A percentile compares a stretch with the other conserved stretches of the same genome.
Conservation (phyloP, 2,329 filamentous ascomycete genomes). For the Aspergillus felis region DNA sequence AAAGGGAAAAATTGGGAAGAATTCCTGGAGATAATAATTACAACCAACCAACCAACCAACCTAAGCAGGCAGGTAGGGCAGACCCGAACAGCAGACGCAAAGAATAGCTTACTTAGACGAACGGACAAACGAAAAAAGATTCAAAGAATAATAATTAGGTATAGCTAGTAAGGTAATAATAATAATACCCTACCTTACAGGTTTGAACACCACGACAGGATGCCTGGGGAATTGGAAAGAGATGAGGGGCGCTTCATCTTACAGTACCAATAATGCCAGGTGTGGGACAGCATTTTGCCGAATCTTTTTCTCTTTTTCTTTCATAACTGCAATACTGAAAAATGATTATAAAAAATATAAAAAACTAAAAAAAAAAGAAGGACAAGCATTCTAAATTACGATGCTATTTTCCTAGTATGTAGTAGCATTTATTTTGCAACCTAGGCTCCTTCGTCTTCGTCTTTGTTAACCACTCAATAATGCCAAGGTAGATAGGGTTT, state of each 20-base stretch:
- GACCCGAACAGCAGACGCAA: slow-evolving; percentile 16
- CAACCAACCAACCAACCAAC: background rate
- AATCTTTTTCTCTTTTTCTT: background rate
- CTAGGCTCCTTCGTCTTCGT: background rate
- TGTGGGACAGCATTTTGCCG: slow-evolving; percentile 21
- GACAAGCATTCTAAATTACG: background rate
- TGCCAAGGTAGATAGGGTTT: background rate
- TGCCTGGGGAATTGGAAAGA: slow-evolving; percentile 2
- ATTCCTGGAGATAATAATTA: slow-evolving; percentile 1
- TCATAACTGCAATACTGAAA: background rate
- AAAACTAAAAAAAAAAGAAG: no score
- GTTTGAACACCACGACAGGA: background rate
- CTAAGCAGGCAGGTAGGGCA: slow-evolving; percentile 13
- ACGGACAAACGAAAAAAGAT: slow-evolving; percentile 17
- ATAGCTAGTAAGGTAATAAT: slow-evolving; percentile 2
- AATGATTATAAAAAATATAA: background rate
- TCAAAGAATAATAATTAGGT: slow-evolving; percentile 1
- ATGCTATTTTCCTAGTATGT: background rate
- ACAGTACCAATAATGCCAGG: background rate
- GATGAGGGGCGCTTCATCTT: slow-evolving; percentile 15
- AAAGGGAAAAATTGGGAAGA: slow-evolving; percentile 15
- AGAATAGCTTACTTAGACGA: slow-evolving; percentile 15
- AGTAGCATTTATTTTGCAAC: background rate
- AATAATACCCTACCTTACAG: slow-evolving; percentile 5
- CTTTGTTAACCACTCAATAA: background rate